These are phyloP conservation scores for Xylariaceae sp. DNA, from an alignment of 2,329 filamentous ascomycete species.

Conservation along the genomic window DNA sequence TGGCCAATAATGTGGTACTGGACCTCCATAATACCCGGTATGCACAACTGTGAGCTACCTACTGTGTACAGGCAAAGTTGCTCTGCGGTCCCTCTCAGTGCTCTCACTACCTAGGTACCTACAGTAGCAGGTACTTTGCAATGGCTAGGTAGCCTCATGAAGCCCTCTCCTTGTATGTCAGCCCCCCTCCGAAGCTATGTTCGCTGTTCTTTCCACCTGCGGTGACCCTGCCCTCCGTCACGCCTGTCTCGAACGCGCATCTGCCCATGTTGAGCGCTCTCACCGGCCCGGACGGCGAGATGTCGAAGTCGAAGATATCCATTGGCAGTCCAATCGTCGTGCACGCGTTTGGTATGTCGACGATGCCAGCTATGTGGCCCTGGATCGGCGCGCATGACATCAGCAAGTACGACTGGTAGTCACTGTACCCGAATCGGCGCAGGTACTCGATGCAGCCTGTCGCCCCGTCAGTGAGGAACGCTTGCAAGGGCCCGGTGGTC, in stretches of 20 bases:
- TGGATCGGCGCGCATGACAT: conserved; percentile 82
- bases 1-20: too few relatives aligned
- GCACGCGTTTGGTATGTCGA: conserved; percentile 87
- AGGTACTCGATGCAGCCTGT: conserved; percentile 71
- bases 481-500: neutral
- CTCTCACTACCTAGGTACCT: too few relatives aligned
- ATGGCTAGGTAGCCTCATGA: too few relatives aligned
- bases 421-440: conserved; percentile 62
- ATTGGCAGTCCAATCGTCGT: conserved; percentile 84
- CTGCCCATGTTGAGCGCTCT: conserved; percentile 56
- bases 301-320: conserved; percentile 94
- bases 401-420: conserved; percentile 79
- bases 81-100: too few relatives aligned
- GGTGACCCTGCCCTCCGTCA: conserved; percentile 39
- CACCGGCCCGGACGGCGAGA: conserved; percentile 59
- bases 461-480: neutral
- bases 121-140: too few relatives aligned
- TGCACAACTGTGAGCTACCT: too few relatives aligned
- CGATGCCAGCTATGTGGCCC: conserved; percentile 82
- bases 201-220: conserved; percentile 42
- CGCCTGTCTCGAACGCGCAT: conserved; percentile 59
- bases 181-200: conserved; percentile 44
- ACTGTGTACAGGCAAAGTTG: too few relatives aligned
- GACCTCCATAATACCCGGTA: too few relatives aligned
- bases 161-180: conserved; percentile 40